Evolutionary conservation across 768 basidiomycete species (phyloP).

Genomic region (Nevesoporus exiguus): DNA sequence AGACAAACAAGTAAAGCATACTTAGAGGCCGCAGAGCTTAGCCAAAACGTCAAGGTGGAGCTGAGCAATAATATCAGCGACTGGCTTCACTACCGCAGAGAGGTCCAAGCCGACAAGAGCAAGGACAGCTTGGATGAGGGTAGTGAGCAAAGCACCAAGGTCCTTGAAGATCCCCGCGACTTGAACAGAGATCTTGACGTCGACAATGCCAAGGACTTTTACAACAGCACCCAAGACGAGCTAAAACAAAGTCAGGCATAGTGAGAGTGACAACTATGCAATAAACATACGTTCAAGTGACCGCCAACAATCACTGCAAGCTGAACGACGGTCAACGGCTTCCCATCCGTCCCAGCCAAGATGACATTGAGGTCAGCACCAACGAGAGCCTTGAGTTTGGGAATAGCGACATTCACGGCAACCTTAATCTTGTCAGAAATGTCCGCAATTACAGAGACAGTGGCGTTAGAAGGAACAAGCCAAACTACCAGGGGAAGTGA

Average conservation of each 20-base stretch:
- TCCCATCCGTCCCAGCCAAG: not conserved
- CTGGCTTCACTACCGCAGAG: not conserved
- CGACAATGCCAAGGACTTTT: not conserved
- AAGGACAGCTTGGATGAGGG: slow-evolving; percentile 11
- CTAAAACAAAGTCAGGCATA: not conserved
- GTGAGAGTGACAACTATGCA: not conserved
- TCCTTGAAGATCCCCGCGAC: slow-evolving; percentile 4
- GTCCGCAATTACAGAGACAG: not conserved
- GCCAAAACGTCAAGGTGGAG: not conserved
- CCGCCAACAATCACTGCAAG: not conserved
- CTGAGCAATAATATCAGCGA: not conserved
- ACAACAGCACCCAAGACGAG: not conserved
- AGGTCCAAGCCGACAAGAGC: not conserved
- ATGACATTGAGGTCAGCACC: not conserved
- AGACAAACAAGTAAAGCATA: not conserved
- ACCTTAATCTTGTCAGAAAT: not conserved
- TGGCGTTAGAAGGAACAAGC: not conserved
- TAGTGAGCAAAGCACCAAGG: slow-evolving; percentile 19
- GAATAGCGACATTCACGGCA: not conserved
- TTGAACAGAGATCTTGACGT: not conserved
- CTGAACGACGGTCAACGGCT: not conserved
- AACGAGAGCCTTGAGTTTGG: not conserved
- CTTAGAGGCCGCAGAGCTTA: not conserved
- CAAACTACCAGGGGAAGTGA: not conserved
- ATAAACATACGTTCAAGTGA: not conserved